phyloP scores from a whole-genome alignment of 306 rosid genomes.

The Quillaja saponaria region DNA sequence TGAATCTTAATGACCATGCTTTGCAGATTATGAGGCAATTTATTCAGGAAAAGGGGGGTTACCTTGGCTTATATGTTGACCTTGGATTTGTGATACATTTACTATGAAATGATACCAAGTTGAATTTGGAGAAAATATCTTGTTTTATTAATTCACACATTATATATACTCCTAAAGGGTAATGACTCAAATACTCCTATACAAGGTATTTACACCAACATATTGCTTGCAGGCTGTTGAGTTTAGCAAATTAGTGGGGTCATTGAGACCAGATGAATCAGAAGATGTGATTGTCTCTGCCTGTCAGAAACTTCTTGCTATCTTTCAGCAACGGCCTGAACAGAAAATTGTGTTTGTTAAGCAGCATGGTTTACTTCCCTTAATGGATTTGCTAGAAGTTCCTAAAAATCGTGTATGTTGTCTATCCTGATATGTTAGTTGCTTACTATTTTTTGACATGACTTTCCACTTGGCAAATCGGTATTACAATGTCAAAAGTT shows the following conservation, averaged over 20 bases:
- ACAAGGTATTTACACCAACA: too few species aligned
- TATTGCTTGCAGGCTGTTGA: conserved; percentile 73
- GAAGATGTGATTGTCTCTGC: conserved; percentile 87
- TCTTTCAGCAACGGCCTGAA: conserved; percentile 86
- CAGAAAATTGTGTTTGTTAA: conserved; percentile 90
- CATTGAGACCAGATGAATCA: conserved; percentile 78
- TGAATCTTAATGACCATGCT: conserved; percentile 19
- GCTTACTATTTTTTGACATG: conserved; percentile 17
- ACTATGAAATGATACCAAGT: too few species aligned
- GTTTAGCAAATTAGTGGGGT: conserved; percentile 85
- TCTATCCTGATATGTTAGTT: conserved; percentile 19
- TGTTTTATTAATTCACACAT: too few species aligned
- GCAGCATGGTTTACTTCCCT: conserved; percentile 94
- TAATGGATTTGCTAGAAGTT: conserved; percentile 85
- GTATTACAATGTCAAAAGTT: conserved; percentile 17
- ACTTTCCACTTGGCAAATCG: conserved; percentile 21
- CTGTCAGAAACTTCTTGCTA: conserved; percentile 79
- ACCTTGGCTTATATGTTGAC: conserved; percentile 16
- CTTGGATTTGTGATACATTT: conserved; percentile 32
- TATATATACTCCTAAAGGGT: too few species aligned
- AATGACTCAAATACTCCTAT: too few species aligned
- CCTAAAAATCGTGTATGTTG: conserved; percentile 81
- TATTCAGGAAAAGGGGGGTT: conserved; percentile 12
- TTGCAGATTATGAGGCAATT: conserved; percentile 19
- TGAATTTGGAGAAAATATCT: too few species aligned